Evolutionary conservation across 768 basidiomycete genomes (phyloP).

Genomic region (Calocera cornea): DNA sequence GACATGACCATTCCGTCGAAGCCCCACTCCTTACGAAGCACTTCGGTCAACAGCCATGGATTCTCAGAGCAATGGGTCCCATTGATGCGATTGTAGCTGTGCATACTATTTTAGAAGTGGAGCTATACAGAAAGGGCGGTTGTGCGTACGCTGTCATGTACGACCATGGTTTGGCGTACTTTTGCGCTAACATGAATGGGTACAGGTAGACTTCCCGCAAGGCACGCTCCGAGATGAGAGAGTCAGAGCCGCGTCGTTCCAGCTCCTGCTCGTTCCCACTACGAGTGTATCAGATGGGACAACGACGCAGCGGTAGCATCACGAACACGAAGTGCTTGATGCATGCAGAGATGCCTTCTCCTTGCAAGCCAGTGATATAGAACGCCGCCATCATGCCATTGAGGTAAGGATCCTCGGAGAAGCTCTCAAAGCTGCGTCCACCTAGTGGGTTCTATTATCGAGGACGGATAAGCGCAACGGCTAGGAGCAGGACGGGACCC

Average conservation of each 20-base stretch:
- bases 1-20: constrained; percentile 64
- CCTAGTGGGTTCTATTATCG: constrained; percentile 25
- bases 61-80: constrained; percentile 62
- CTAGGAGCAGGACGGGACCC: too few species aligned
- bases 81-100: constrained; percentile 34
- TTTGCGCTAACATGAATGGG: constrained; percentile 42
- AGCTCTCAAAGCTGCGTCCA: constrained; percentile 56
- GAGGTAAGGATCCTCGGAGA: constrained; percentile 64
- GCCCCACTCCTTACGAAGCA: constrained; percentile 61
- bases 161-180: constrained; percentile 12
- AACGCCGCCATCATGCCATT: constrained; percentile 57
- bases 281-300: background rate
- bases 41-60: constrained; percentile 39
- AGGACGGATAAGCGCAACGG: constrained; percentile 12
- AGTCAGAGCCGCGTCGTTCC: constrained; percentile 37
- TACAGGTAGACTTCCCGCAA: constrained; percentile 45
- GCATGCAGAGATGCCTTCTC: constrained; percentile 57
- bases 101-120: background rate
- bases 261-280: constrained; percentile 75
- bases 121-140: background rate
- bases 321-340: constrained; percentile 75
- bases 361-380: constrained; percentile 67
- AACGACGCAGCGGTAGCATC: constrained; percentile 4
- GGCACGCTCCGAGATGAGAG: constrained; percentile 36
- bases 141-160: constrained; percentile 12